Conservation (phyloP, 169 alveolate genomes). For the Plasmodium coatneyi region DNA sequence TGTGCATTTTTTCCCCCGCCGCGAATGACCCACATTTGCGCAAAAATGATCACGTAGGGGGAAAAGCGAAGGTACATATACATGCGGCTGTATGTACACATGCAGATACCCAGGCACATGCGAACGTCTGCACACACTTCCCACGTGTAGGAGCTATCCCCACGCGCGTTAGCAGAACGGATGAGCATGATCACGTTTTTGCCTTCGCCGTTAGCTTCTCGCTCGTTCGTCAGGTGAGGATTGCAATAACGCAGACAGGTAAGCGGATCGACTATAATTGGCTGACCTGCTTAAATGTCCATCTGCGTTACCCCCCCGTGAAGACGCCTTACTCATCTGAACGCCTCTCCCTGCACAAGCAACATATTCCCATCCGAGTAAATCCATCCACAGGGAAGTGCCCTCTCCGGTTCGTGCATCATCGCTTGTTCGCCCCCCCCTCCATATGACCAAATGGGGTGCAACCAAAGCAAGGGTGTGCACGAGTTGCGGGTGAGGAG, state of each 20-base stretch:
- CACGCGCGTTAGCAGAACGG: not conserved
- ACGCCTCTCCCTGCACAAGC: not conserved
- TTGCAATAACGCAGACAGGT: not conserved
- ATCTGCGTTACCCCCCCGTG: no score
- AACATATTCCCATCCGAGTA: not conserved
- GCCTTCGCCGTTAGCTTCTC: not conserved
- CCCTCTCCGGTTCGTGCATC: no score
- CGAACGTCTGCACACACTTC: not conserved
- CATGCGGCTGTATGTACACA: not conserved
- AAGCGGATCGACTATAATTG: no score
- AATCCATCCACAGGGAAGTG: no score
- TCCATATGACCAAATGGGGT: slow-evolving; percentile 53
- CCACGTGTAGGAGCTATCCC: not conserved
- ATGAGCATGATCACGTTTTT: not conserved
- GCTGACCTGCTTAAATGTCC: no score
- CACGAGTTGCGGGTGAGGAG: slow-evolving; percentile 6
- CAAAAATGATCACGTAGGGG: not conserved
- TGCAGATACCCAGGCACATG: not conserved
- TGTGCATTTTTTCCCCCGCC: not conserved
- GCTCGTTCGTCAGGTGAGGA: not conserved
- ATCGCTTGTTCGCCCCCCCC: no score
- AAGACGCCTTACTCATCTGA: no score
- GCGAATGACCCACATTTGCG: not conserved
- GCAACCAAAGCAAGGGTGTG: slow-evolving; percentile 26
- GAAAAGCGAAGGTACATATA: not conserved